Evolutionary conservation across 768 basidiomycete species (phyloP).

Genomic region (Lyophyllum atratum): DNA sequence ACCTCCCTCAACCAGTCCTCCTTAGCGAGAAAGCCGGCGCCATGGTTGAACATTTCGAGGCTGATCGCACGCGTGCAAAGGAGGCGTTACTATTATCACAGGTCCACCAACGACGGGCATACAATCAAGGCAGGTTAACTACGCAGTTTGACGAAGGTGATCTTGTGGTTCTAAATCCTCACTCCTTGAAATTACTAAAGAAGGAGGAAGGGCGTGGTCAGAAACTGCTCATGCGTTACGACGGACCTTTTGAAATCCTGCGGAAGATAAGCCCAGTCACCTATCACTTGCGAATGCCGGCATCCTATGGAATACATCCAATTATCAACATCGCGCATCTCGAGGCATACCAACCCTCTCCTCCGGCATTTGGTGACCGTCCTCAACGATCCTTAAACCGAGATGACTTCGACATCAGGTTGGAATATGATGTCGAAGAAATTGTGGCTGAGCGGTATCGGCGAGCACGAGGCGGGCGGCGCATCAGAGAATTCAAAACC

Average conservation of each 20-base stretch:
- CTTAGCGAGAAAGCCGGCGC: background rate
- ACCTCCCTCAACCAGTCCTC: background rate
- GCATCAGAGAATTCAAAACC: background rate
- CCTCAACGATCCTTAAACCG: background rate
- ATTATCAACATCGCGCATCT: slow-evolving; percentile 35
- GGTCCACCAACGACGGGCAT: too few species aligned
- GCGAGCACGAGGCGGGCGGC: background rate
- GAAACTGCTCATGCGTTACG: slow-evolving; percentile 28
- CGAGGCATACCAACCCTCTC: slow-evolving; percentile 23
- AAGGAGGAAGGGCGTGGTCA: slow-evolving; percentile 27
- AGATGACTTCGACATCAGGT: too few species aligned
- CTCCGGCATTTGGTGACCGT: slow-evolving; percentile 19
- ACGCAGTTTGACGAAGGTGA: too few species aligned
- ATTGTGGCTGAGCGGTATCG: background rate
- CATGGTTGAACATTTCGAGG: too few species aligned
- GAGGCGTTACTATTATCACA: too few species aligned
- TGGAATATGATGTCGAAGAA: too few species aligned
- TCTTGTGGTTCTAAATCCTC: too few species aligned
- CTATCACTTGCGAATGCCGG: slow-evolving; percentile 30
- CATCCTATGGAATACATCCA: too few species aligned
- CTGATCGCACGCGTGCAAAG: too few species aligned
- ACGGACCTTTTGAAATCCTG: slow-evolving; percentile 33
- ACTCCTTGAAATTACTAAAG: too few species aligned
- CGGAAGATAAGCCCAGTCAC: slow-evolving; percentile 26
- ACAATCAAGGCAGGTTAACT: too few species aligned